Base-by-base conservation (phyloP, 2,329 filamentous ascomycete genomes). In the Fusarium fujikuroi region DNA sequence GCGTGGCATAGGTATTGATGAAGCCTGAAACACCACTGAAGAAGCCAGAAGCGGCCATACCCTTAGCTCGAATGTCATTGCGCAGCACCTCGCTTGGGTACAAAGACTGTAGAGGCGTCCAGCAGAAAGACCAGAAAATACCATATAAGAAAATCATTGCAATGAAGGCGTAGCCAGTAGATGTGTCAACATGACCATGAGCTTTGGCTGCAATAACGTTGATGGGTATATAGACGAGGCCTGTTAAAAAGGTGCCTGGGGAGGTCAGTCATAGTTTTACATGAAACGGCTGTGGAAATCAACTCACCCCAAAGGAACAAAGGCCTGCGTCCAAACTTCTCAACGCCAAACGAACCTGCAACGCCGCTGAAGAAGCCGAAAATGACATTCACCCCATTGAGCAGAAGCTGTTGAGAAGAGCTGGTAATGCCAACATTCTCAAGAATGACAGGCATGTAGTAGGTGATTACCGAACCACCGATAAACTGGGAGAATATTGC, bases 101-200 rank as follows among this genome's bases (percentile, higher is more conserved):
- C 1, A 63, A 7, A 12, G 52, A 58, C 11, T 63, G 52, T 15
- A 63, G 52, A 46, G 60, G 60, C 18, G 60, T 63, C 60, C 52
- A 63, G 34, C 52, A 59, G 34, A 59, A 63, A 4, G 60, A 63
- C 40, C 40, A 59, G 30, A 63, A 25, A 9, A 63, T 59, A 1
- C 60, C 60, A 11, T 63, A 63, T 12, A 63, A 15, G 8, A 59
- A 47, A 16, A 63, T 59, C 60, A 59, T 63, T 12, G 60, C 60
- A 19, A 63, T 63, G 8, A 59, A 63, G 1, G 60, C 52, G 9
- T 63, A 63, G 1, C 60, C 60, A 4, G 25, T 59, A 15, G 60
- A 32, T 23, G 40, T 58, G 14, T 42, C 43, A 32, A 63, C 42
- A 2, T 63, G 25, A 19, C 60, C 52, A 2, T 63, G n/a, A 3